phyloP scores from a whole-genome alignment of 768 basidiomycete species.

The Auricularia cornea region DNA sequence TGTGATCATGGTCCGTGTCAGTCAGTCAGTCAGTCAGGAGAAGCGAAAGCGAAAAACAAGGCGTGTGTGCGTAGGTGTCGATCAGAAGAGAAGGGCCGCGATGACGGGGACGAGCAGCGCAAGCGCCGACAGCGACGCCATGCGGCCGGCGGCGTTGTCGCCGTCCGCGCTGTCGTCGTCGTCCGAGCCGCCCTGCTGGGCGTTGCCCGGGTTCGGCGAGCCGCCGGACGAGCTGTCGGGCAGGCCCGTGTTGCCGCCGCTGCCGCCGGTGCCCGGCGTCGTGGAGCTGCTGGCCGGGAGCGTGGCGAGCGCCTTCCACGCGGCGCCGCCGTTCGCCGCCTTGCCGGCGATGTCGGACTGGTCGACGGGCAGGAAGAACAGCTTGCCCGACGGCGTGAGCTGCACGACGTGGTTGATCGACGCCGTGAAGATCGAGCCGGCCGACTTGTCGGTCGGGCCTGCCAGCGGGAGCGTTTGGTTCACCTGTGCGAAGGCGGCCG shows the following conservation, averaged over 20 bases:
- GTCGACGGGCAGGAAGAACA: conserved; percentile 54
- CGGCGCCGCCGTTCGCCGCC: conserved; percentile 31
- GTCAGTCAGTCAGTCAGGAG: too few relatives aligned
- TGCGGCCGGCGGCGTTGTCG: too few relatives aligned
- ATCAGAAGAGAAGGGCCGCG: too few relatives aligned
- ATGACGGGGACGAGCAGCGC: too few relatives aligned
- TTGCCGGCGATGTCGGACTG: conserved; percentile 27
- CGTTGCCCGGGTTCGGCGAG: too few relatives aligned
- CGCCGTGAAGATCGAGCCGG: conserved; percentile 56
- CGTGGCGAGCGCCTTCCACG: conserved; percentile 15
- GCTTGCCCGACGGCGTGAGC: conserved; percentile 49
- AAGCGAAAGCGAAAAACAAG: too few relatives aligned
- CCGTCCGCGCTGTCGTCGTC: too few relatives aligned
- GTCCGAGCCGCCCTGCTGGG: too few relatives aligned
- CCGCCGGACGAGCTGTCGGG: too few relatives aligned
- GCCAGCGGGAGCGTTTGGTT: conserved; percentile 57
- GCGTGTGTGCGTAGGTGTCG: too few relatives aligned
- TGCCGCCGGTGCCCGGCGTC: not conserved
- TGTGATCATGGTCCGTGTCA: too few relatives aligned
- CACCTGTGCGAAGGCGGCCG: conserved; percentile 26
- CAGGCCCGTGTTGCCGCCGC: not conserved
- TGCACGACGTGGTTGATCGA: conserved; percentile 56
- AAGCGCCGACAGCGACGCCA: too few relatives aligned
- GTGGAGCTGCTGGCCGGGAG: not conserved
- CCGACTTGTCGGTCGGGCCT: conserved; percentile 53